A percentile compares a stretch with the other conserved stretches of the same genome.
Conservation (phyloP, 192 early-diverging fungal genomes). For the Phlyctochytrium planicorne region DNA sequence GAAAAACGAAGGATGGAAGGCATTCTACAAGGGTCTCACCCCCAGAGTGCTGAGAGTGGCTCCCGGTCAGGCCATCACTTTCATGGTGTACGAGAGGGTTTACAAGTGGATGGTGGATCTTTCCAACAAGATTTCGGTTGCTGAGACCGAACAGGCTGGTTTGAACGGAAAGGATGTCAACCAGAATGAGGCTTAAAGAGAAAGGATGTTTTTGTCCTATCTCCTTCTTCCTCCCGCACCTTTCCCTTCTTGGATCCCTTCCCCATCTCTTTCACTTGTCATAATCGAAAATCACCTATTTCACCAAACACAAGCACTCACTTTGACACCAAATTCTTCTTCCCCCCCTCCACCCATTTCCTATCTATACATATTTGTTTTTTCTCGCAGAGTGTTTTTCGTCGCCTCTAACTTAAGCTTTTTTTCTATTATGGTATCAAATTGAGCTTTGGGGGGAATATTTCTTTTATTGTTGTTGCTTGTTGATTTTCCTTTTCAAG, state of each 20-base stretch:
- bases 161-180: slow-evolving; percentile 10
- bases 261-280: too few relatives aligned
- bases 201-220: background rate
- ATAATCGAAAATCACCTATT: too few relatives aligned
- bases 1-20: slow-evolving; percentile 85
- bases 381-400: too few relatives aligned
- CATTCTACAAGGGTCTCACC: slow-evolving; percentile 94
- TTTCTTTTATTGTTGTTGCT: too few relatives aligned
- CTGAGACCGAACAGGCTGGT: slow-evolving; percentile 13
- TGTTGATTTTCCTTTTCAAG: too few relatives aligned
- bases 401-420: too few relatives aligned
- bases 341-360: too few relatives aligned
- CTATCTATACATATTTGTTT: too few relatives aligned
- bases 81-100: slow-evolving; percentile 68
- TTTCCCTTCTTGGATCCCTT: background rate
- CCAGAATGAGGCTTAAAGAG: slow-evolving; percentile 9
- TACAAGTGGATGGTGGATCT: slow-evolving; percentile 44
- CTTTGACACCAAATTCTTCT: too few relatives aligned
- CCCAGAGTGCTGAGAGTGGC: slow-evolving; percentile 93
- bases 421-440: too few relatives aligned
- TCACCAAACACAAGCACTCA: too few relatives aligned
- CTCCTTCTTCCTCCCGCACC: background rate
- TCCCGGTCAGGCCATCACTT: slow-evolving; percentile 95
- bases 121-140: slow-evolving; percentile 14
- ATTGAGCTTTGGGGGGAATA: too few relatives aligned